Evolutionary conservation across 305 asterid species (phyloP).

Genomic region (Lippia alba): DNA sequence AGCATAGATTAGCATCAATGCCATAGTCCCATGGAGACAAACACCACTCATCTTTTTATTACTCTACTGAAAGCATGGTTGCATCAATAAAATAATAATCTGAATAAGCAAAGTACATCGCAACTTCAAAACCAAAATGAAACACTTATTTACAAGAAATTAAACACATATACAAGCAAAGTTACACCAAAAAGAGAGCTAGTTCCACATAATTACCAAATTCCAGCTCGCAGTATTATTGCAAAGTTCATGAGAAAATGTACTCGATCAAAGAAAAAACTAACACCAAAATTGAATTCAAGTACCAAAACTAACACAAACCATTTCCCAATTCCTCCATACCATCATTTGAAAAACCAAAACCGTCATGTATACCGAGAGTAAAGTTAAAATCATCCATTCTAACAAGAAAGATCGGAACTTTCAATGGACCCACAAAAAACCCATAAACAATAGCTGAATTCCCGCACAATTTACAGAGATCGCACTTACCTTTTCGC

Average conservation of each 20-base stretch:
- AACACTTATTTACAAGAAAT: not conserved
- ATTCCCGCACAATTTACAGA: conserved; percentile 12
- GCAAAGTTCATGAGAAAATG: not conserved
- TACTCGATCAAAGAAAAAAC: not conserved
- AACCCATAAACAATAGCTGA: not conserved
- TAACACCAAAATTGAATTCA: not conserved
- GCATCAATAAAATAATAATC: not conserved
- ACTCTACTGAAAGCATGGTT: conserved; percentile 6
- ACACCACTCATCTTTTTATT: not conserved
- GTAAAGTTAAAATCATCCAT: conserved; percentile 3
- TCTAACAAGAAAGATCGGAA: not conserved
- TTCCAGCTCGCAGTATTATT: conserved; percentile 12
- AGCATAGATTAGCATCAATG: not conserved
- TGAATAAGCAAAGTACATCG: not conserved
- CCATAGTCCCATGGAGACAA: not conserved
- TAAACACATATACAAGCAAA: not conserved
- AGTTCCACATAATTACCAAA: not conserved
- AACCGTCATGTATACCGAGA: not conserved
- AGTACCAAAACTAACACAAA: not conserved
- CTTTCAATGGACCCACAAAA: not conserved
- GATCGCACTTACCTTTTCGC: conserved; percentile 20
- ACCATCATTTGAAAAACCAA: not conserved
- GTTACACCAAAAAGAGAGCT: not conserved
- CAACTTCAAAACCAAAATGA: not conserved
- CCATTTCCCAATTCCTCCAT: not conserved